These are phyloP conservation scores for Ramichloridium luteum DNA, from an alignment of 2,329 filamentous ascomycete genomes.

Conservation along the genomic window DNA sequence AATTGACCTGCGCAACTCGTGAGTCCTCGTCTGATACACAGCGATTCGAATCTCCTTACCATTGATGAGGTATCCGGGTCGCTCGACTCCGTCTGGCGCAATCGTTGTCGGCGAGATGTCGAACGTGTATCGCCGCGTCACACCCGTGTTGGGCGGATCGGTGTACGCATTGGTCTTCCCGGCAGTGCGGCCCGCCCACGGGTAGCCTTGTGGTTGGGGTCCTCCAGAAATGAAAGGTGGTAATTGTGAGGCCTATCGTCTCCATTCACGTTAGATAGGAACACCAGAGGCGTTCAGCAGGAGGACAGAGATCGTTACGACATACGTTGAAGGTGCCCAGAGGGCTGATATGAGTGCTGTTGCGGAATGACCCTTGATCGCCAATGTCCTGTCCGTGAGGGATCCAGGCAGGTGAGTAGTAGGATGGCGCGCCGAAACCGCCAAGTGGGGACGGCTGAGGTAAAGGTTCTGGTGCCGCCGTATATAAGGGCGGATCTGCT, in stretches of 20 bases:
- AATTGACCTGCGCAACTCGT: slow-evolving; percentile 11
- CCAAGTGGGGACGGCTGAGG: slow-evolving; percentile 9
- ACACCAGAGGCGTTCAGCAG: background rate
- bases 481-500: no score
- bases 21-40: background rate
- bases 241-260: no score
- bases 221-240: slow-evolving; percentile 14
- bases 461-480: no score
- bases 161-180: slow-evolving; percentile 19
- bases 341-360: slow-evolving; percentile 17
- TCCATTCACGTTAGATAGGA: background rate
- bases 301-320: background rate
- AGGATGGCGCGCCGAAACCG: slow-evolving; percentile 8
- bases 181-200: slow-evolving; percentile 18
- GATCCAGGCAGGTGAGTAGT: slow-evolving; percentile 12
- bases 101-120: slow-evolving; percentile 20
- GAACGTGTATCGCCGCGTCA: slow-evolving; percentile 25
- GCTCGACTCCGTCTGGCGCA: slow-evolving; percentile 24
- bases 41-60: slow-evolving; percentile 6
- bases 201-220: slow-evolving; percentile 14
- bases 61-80: slow-evolving; percentile 21
- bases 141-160: slow-evolving; percentile 22
- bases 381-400: slow-evolving; percentile 9
- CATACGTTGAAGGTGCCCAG: slow-evolving; percentile 17
- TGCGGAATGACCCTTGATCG: slow-evolving; percentile 12